Evolutionary conservation across 169 alveolate genomes (phyloP).

Genomic region (Sarcocystis neurona): DNA sequence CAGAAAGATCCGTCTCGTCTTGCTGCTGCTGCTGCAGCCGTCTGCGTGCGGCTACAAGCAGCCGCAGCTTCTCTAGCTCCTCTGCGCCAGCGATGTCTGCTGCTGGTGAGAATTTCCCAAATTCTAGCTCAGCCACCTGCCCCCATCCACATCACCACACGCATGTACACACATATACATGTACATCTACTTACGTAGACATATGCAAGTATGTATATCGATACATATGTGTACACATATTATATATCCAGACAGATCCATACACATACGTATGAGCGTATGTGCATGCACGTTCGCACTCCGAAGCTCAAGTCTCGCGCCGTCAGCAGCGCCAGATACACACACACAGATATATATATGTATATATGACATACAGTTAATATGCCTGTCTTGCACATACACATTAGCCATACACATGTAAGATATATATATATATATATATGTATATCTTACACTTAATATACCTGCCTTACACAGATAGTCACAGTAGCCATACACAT

Average conservation of each 20-base stretch:
- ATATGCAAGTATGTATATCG: too few species aligned
- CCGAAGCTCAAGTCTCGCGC: too few species aligned
- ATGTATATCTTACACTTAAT: too few species aligned
- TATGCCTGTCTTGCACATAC: not conserved
- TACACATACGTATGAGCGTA: too few species aligned
- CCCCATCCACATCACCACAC: not conserved
- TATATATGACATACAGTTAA: not conserved
- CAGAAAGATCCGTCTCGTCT: not conserved
- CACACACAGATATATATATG: too few species aligned
- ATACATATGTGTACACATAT: too few species aligned
- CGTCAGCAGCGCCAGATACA: too few species aligned
- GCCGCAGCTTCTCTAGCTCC: constrained; percentile 9
- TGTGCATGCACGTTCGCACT: too few species aligned
- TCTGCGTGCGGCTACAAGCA: not conserved
- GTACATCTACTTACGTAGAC: not conserved
- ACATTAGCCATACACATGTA: not conserved
- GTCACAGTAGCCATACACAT: too few species aligned
- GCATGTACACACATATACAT: not conserved
- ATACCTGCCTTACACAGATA: too few species aligned
- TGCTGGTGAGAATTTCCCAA: constrained; percentile 6
- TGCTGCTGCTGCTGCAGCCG: not conserved
- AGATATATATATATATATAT: not conserved
- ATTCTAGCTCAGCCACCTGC: not conserved
- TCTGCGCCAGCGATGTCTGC: not conserved
- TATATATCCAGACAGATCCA: too few species aligned